phyloP scores from a whole-genome alignment of 371 early-diverging fungal species.

The Lichtheimia corymbifera region DNA sequence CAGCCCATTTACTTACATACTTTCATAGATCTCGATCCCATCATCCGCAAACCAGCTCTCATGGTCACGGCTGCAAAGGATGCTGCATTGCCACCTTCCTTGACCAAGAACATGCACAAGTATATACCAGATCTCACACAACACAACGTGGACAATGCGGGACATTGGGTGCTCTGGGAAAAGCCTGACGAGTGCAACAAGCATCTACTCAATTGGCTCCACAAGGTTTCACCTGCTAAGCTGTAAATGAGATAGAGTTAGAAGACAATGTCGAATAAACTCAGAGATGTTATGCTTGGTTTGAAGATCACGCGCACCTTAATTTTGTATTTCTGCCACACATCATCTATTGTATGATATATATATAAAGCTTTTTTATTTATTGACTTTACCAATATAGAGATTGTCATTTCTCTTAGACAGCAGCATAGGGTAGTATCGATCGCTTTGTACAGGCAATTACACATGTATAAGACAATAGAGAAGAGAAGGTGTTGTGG shows the following conservation, averaged over 20 bases:
- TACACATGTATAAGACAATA: neutral
- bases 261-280: too few relatives aligned
- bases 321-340: too few relatives aligned
- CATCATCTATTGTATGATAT: too few relatives aligned
- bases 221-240: conserved; percentile 17
- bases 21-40: conserved; percentile 26
- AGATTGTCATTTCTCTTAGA: too few relatives aligned
- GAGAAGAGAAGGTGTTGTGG: neutral
- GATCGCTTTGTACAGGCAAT: too few relatives aligned
- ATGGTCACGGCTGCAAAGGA: conserved; percentile 48
- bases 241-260: neutral
- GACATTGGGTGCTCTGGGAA: conserved; percentile 56
- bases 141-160: conserved; percentile 31
- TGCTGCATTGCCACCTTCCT: conserved; percentile 40
- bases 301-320: too few relatives aligned
- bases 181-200: conserved; percentile 38
- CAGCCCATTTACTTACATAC: too few relatives aligned
- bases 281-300: too few relatives aligned
- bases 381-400: too few relatives aligned
- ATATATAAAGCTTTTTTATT: too few relatives aligned
- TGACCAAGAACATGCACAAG: conserved; percentile 33
- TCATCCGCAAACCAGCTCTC: conserved; percentile 35
- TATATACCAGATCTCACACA: conserved; percentile 37
- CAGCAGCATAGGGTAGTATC: too few relatives aligned
- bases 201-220: conserved; percentile 30